phyloP scores from a whole-genome alignment of 768 basidiomycete genomes.

The Russula emetica region DNA sequence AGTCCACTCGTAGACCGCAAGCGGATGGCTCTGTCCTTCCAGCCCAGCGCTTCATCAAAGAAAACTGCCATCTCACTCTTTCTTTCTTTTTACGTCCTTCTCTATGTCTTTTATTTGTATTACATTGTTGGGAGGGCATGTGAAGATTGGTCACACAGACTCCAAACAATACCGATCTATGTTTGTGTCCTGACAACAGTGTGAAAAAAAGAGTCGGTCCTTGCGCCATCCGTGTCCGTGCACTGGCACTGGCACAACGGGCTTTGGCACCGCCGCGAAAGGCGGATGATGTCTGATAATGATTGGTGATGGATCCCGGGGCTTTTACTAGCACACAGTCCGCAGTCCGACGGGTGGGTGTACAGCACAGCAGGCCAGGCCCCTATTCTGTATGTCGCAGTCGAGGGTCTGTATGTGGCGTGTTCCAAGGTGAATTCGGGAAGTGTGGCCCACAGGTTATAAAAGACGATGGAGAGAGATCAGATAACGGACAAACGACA shows the following conservation, averaged over 20 bases:
- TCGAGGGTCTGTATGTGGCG: neutral
- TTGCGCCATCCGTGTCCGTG: neutral
- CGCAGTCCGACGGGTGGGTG: too few relatives aligned
- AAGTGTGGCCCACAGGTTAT: slow-evolving; percentile 6
- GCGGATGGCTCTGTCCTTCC: neutral
- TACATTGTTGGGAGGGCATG: slow-evolving; percentile 27
- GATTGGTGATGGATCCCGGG: neutral
- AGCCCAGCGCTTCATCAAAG: neutral
- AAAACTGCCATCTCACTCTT: neutral
- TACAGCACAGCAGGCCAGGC: neutral
- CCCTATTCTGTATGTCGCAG: neutral
- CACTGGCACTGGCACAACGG: neutral
- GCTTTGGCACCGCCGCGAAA: neutral
- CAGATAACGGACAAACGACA: slow-evolving; percentile 19
- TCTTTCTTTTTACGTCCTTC: slow-evolving; percentile 3
- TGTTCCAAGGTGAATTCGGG: slow-evolving; percentile 8
- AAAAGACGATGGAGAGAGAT: slow-evolving; percentile 8
- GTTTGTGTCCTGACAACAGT: slow-evolving; percentile 22
- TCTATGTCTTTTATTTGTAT: slow-evolving; percentile 14
- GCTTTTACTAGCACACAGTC: neutral
- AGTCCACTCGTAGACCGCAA: neutral
- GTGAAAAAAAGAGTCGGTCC: slow-evolving; percentile 9
- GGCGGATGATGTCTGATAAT: neutral
- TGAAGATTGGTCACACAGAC: slow-evolving; percentile 18
- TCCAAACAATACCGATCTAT: neutral